phyloP scores from a whole-genome alignment of 108 stramenopile genomes.

The Hondaea fermentalgiana region DNA sequence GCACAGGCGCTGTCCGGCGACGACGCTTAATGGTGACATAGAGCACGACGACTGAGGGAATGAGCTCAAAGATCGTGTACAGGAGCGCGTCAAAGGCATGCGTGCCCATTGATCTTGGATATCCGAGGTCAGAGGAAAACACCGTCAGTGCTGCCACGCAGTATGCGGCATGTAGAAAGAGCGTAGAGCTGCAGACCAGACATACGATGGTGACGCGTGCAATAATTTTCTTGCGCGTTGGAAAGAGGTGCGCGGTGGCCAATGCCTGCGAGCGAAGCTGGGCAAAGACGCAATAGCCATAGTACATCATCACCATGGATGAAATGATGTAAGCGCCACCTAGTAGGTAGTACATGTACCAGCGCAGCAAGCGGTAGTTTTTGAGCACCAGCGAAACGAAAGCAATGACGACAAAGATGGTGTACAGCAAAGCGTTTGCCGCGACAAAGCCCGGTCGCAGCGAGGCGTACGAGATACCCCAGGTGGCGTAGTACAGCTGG shows the following conservation, averaged over 20 bases:
- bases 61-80: background rate
- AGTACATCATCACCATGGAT: background rate
- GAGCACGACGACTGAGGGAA: background rate
- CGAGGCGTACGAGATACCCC: constrained; percentile 7
- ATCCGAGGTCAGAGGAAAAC: background rate
- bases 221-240: background rate
- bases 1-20: no score
- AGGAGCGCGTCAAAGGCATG: background rate
- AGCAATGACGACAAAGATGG: background rate
- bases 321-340: background rate
- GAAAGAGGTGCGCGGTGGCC: background rate
- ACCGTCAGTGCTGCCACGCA: background rate
- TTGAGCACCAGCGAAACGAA: background rate
- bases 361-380: background rate
- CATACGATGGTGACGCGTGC: background rate
- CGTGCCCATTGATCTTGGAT: background rate
- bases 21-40: background rate
- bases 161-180: background rate
- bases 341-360: background rate
- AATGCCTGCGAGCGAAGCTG: background rate
- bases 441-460: background rate
- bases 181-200: background rate
- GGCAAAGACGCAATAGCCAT: background rate
- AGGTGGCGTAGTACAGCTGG: constrained; percentile 5
- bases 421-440: background rate